Conservation (phyloP, 2,329 filamentous ascomycete species). For the Colletotrichum sansevieriae region DNA sequence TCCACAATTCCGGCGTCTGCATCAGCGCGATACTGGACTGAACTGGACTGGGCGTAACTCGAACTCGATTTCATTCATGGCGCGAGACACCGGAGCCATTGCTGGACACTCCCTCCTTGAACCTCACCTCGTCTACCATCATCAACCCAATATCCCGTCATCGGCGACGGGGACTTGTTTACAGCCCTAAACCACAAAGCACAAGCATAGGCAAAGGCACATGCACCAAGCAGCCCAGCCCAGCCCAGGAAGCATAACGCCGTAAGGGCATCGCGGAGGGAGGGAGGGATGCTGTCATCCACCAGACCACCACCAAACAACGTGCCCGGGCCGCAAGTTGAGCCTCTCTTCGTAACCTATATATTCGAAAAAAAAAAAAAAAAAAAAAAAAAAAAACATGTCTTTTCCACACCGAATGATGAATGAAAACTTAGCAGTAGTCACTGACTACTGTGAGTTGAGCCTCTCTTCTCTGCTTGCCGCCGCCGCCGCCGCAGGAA, state of each 20-base stretch:
- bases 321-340: slow-evolving; percentile 38
- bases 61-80: slow-evolving; percentile 1
- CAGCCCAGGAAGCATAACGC: neutral
- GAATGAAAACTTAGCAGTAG: too few relatives aligned
- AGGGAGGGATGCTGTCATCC: slow-evolving; percentile 30
- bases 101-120: slow-evolving; percentile 24
- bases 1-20: too few relatives aligned
- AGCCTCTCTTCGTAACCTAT: slow-evolving; percentile 5
- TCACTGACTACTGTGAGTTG: neutral
- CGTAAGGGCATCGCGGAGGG: neutral
- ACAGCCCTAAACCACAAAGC: neutral
- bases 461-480: slow-evolving; percentile 18
- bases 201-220: neutral
- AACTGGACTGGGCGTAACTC: slow-evolving; percentile 4
- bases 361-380: too few relatives aligned
- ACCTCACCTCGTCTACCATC: slow-evolving; percentile 19
- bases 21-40: slow-evolving; percentile 6
- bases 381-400: too few relatives aligned
- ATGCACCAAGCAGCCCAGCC: neutral
- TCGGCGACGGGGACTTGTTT: slow-evolving; percentile 6
- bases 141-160: slow-evolving; percentile 25
- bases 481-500: slow-evolving; percentile 39
- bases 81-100: slow-evolving; percentile 27
- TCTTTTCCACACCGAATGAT: too few relatives aligned
- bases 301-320: slow-evolving; percentile 34